These are phyloP conservation scores for Suillus paluster DNA, from an alignment of 768 basidiomycete genomes.

Conservation along the genomic window DNA sequence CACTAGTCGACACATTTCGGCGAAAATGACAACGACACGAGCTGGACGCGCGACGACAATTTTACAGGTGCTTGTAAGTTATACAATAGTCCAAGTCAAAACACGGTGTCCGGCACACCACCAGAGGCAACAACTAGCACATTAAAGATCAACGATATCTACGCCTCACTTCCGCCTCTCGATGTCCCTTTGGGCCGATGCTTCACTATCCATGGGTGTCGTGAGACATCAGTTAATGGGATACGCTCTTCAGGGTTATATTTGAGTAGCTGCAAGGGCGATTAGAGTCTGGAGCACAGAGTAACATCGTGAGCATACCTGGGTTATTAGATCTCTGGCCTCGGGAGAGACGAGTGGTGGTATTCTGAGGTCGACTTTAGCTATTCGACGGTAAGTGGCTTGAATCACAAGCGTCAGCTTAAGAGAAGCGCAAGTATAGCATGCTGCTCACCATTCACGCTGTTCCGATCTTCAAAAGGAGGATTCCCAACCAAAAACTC, in stretches of 20 bases:
- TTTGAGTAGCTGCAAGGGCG: constrained; percentile 68
- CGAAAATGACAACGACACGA: no score
- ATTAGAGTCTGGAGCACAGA: constrained; percentile 13
- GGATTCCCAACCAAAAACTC: constrained; percentile 89
- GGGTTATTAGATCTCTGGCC: constrained; percentile 50
- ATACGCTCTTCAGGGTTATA: constrained; percentile 81
- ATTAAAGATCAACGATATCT: constrained; percentile 5
- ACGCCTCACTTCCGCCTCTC: constrained; percentile 30
- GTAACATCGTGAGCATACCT: constrained; percentile 29
- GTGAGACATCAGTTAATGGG: constrained; percentile 71
- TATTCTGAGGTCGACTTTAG: constrained; percentile 76
- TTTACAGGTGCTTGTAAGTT: not conserved
- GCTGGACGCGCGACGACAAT: no score
- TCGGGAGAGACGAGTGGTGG: constrained; percentile 46
- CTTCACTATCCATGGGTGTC: constrained; percentile 87
- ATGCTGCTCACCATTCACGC: constrained; percentile 66
- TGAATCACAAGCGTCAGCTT: constrained; percentile 15
- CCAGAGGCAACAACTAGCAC: not conserved
- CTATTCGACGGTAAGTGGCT: constrained; percentile 93
- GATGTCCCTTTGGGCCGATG: constrained; percentile 56
- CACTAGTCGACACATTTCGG: no score
- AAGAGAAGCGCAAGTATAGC: not conserved
- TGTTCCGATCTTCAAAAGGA: constrained; percentile 85
- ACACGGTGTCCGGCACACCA: not conserved
- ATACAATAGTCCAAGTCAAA: not conserved